Percentiles rank a stretch among this genome's conserved stretches.
These are phyloP conservation scores for Acanthamoeba culbertsoni DNA, from an alignment of 208 protist genomes.

Conservation along the genomic window DNA sequence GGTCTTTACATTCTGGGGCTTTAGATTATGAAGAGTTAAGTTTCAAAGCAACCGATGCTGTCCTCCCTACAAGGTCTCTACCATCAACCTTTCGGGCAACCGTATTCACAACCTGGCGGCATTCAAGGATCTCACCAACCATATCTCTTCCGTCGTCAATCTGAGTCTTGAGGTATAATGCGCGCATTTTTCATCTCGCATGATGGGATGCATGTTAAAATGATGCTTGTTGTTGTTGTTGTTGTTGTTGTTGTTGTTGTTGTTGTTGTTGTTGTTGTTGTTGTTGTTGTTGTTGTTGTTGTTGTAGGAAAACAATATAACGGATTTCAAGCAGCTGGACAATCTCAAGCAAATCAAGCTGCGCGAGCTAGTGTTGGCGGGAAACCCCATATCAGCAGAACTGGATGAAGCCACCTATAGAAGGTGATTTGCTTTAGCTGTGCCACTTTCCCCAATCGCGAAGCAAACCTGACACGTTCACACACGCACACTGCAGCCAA, in stretches of 20 bases:
- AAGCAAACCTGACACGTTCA: not conserved
- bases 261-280: too few relatives aligned
- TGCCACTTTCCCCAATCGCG: not conserved
- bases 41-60: not conserved
- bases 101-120: not conserved
- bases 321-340: constrained; percentile 48
- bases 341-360: constrained; percentile 50
- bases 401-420: not conserved
- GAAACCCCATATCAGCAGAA: constrained; percentile 33
- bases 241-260: too few relatives aligned
- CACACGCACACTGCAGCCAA: not conserved
- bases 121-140: constrained; percentile 38
- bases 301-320: constrained; percentile 7
- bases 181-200: too few relatives aligned
- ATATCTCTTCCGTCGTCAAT: constrained; percentile 18
- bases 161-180: constrained; percentile 11
- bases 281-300: too few relatives aligned
- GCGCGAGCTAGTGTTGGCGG: constrained; percentile 33
- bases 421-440: not conserved
- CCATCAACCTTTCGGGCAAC: constrained; percentile 43
- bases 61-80: not conserved
- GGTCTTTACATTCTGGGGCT: too few relatives aligned
- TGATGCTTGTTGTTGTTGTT: too few relatives aligned
- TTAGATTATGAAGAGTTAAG: too few relatives aligned
- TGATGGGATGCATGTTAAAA: too few relatives aligned